A percentile compares a stretch with the other conserved stretches of the same genome.
Evolutionary conservation across 2,329 filamentous ascomycete species (phyloP).

Genomic region (Hymenoscyphus fraxineus): DNA sequence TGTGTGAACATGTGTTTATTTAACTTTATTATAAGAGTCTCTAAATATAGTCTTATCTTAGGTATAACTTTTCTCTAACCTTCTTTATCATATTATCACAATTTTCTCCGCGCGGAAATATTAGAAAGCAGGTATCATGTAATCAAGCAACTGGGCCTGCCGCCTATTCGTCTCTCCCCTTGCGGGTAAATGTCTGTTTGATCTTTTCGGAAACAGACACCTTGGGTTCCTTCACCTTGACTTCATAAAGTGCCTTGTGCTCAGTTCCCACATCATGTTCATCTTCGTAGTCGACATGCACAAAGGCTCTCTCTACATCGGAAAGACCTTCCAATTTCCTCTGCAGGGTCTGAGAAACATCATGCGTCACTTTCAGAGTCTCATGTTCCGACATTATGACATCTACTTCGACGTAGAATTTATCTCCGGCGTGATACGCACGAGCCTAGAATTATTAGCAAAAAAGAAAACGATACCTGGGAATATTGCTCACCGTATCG

Average conservation of each 20-base stretch:
- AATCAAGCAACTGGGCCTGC: background rate
- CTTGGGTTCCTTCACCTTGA: constrained; percentile 18
- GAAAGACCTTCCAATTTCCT: constrained; percentile 83
- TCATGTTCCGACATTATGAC: constrained; percentile 77
- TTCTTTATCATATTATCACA: background rate
- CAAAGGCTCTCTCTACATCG: constrained; percentile 69
- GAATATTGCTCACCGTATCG: constrained; percentile 58
- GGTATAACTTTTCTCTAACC: too few relatives aligned
- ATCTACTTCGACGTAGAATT: constrained; percentile 79
- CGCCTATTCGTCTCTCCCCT: background rate
- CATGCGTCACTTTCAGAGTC: constrained; percentile 74
- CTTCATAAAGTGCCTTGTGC: constrained; percentile 25
- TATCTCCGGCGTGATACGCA: constrained; percentile 82
- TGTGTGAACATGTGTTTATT: too few relatives aligned
- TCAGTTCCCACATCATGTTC: constrained; percentile 21
- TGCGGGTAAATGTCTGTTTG: constrained; percentile 13
- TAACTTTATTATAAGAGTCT: too few relatives aligned
- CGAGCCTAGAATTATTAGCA: constrained; percentile 39
- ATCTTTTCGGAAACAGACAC: constrained; percentile 20
- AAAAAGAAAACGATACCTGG: background rate
- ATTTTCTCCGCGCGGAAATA: background rate
- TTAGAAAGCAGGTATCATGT: background rate
- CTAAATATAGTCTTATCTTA: too few relatives aligned
- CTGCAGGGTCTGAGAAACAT: constrained; percentile 72
- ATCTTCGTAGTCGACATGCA: constrained; percentile 57